phyloP scores from a whole-genome alignment of 768 basidiomycete species.

The Myochromella boudieri region DNA sequence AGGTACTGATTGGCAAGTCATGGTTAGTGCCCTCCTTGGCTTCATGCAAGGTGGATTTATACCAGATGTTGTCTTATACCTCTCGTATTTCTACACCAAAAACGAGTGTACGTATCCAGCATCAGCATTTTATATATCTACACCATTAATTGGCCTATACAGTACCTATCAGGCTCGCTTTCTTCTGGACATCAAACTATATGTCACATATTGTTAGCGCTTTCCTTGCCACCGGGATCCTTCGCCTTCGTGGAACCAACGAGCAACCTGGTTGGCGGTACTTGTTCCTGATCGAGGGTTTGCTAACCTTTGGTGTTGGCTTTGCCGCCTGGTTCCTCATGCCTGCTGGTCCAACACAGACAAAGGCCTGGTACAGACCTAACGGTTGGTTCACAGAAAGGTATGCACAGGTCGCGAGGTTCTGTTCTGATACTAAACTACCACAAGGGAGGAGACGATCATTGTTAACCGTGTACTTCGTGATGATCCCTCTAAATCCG shows the following conservation, averaged over 20 bases:
- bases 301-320: constrained; percentile 50
- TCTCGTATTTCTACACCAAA: constrained; percentile 66
- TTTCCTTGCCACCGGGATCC: constrained; percentile 66
- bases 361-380: constrained; percentile 56
- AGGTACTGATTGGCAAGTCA: not conserved
- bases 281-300: constrained; percentile 56
- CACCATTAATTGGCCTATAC: not conserved
- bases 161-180: constrained; percentile 68
- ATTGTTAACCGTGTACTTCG: constrained; percentile 64
- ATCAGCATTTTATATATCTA: not conserved
- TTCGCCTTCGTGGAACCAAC: constrained; percentile 48
- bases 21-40: constrained; percentile 36
- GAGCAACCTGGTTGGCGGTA: constrained; percentile 61
- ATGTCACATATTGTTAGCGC: constrained; percentile 52
- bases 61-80: constrained; percentile 62
- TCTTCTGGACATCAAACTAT: constrained; percentile 68
- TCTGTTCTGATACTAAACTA: not conserved
- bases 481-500: constrained; percentile 65
- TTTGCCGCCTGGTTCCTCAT: constrained; percentile 54
- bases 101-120: constrained; percentile 41
- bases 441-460: constrained; percentile 58
- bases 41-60: constrained; percentile 68
- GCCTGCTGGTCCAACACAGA: constrained; percentile 65
- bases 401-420: constrained; percentile 24
- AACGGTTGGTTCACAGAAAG: constrained; percentile 67